A percentile compares a stretch with the other conserved stretches of the same genome.
Conservation (phyloP, 352 stramenopile genomes). For the Phytopythium montanum region DNA sequence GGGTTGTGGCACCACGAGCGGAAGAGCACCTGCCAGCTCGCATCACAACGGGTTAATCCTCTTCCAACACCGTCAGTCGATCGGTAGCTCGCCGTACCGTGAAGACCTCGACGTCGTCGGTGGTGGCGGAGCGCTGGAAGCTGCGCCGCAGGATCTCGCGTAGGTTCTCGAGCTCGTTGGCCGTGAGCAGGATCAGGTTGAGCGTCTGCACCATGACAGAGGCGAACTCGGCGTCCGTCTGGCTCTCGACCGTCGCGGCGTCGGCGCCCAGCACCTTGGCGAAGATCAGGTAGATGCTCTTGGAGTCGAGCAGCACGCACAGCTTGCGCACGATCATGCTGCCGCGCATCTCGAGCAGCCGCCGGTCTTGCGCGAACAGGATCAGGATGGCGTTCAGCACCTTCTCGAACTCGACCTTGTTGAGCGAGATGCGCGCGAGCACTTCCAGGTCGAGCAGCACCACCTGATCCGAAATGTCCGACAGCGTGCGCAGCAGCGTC, state of each 20-base stretch:
- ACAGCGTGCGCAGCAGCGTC: conserved; percentile 95
- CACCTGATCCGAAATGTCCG: conserved; percentile 95
- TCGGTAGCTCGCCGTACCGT: conserved; percentile 33
- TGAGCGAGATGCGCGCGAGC: conserved; percentile 92
- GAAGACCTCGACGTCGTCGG: conserved; percentile 82
- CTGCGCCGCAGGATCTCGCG: conserved; percentile 75
- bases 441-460: conserved; percentile 97
- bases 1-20: conserved; percentile 98
- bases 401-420: conserved; percentile 90
- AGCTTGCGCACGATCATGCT: conserved; percentile 98
- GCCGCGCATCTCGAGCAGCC: conserved; percentile 91
- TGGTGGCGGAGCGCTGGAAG: conserved; percentile 60
- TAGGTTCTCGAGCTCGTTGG: conserved; percentile 93
- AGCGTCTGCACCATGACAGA: conserved; percentile 99
- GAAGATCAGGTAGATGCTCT: conserved; percentile 98
- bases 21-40: conserved; percentile 58
- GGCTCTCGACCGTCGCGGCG: conserved; percentile 36
- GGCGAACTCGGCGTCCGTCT: conserved; percentile 92
- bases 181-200: conserved; percentile 99
- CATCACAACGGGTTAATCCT: background rate
- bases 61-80: background rate
- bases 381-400: conserved; percentile 95
- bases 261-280: conserved; percentile 91
- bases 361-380: conserved; percentile 90
- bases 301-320: conserved; percentile 96